Base-by-base conservation (phyloP, 768 basidiomycete genomes). In the Amanita pallidorosea region DNA sequence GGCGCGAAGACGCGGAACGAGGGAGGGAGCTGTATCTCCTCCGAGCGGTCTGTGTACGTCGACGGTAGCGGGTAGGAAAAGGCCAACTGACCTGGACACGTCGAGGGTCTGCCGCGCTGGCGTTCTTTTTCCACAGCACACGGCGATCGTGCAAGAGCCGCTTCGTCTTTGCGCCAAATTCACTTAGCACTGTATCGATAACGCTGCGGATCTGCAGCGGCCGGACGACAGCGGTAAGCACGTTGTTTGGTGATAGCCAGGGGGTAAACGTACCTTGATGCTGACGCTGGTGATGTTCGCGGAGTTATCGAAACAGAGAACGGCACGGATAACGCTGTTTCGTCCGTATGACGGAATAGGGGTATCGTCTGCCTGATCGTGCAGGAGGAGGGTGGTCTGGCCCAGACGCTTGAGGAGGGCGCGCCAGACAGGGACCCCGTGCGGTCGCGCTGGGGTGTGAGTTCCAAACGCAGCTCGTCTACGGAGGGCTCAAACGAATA, bases 401-500 rank as follows among this genome's bases (percentile, higher is more conserved):
- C 71, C 71, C 36, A 63, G 62, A 17, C 61, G 67, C 50, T 66
- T 71, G 29, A 67, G 64, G 57, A 69, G 76, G 3, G 67, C 63
- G 11, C 72, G 73, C 2, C 69, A n/a, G 70, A 68, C 35, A 52
- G 47, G 0, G 59, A 45, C 3, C 60, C 62, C 45, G 35, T 48
- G 25, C 49, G 35, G 41, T 55, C 58, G 29, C 57, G 52, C 20
- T 63, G 62, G 6, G 71, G 76, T 0, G 79, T 75, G 40, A 69
- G 70, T 37, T 78, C 73, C 7, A 86, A 72, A 15, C 68, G 67
- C 48, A 68, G 66, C 56, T 86, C 83, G 23, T 73, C 77, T 2
- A 63, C 66, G 4, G 69, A 61, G 31, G 77, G 81, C 23, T 73
- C 72, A 33, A 61, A 71, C 44, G 84, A 80, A 58, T 86, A 87